Percentiles rank a stretch among this genome's conserved stretches.
Conservation (phyloP, 2,329 filamentous ascomycete species). For the Scedosporium aurantiacum region DNA sequence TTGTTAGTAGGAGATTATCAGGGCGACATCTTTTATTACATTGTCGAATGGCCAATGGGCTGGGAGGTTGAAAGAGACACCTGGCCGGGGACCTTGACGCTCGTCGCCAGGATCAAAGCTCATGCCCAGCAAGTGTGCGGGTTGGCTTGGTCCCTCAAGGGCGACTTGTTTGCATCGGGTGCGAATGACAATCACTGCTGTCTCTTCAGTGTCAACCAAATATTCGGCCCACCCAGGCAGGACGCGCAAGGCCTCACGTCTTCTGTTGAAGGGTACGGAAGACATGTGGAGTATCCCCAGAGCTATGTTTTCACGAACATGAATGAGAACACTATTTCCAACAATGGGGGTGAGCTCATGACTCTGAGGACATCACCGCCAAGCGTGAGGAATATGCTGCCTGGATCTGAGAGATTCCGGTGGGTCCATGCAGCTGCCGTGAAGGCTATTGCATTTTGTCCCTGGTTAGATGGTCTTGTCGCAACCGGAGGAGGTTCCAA, state of each 20-base stretch:
- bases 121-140: slow-evolving; percentile 90
- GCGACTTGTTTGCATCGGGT: slow-evolving; percentile 70
- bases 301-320: slow-evolving; percentile 4
- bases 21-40: slow-evolving; percentile 79
- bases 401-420: slow-evolving; percentile 53
- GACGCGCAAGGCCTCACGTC: slow-evolving; percentile 1
- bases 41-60: slow-evolving; percentile 68
- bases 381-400: slow-evolving; percentile 35
- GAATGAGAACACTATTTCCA: slow-evolving; percentile 11
- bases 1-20: slow-evolving; percentile 75
- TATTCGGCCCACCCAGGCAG: slow-evolving; percentile 22
- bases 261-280: slow-evolving; percentile 1
- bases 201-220: slow-evolving; percentile 59
- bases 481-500: slow-evolving; percentile 90
- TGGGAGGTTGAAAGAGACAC: slow-evolving; percentile 52
- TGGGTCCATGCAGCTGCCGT: slow-evolving; percentile 80
- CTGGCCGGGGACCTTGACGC: slow-evolving; percentile 68
- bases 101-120: slow-evolving; percentile 65
- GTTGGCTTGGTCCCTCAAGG: slow-evolving; percentile 73
- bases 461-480: slow-evolving; percentile 78
- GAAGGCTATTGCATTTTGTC: slow-evolving; percentile 94
- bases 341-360: slow-evolving; percentile 16
- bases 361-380: slow-evolving; percentile 19
- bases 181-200: slow-evolving; percentile 88
- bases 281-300: background rate